Percentiles rank a stretch among this genome's conserved stretches.
These are phyloP conservation scores for Aeminium ludgeri DNA, from an alignment of 495 filamentous ascomycete species.

Conservation along the genomic window DNA sequence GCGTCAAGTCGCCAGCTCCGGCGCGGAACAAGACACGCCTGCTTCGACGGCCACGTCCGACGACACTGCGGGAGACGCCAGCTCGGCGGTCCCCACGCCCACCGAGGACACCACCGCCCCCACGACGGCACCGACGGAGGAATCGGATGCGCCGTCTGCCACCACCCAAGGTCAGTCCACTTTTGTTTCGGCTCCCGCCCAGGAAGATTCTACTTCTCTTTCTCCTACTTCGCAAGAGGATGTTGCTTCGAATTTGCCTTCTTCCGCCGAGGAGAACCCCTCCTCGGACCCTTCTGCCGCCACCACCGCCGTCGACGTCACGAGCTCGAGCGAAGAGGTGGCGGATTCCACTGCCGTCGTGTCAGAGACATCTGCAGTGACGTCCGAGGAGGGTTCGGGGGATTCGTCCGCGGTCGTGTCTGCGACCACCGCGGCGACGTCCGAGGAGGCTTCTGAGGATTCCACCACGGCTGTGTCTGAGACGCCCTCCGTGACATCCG, in stretches of 20 bases:
- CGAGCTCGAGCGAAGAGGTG: no score
- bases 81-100: background rate
- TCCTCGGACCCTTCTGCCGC: no score
- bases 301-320: no score
- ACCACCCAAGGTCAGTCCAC: constrained; percentile 11
- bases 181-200: background rate
- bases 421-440: no score
- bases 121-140: background rate
- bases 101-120: background rate
- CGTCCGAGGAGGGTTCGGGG: no score
- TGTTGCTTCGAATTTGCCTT: no score
- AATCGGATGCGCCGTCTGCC: background rate
- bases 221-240: background rate
- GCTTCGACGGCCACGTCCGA: background rate
- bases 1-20: constrained; percentile 15
- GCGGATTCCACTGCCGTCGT: no score
- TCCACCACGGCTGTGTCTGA: no score
- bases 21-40: constrained; percentile 1
- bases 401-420: no score
- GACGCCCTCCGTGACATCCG: no score
- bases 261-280: background rate
- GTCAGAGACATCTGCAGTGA: no score
- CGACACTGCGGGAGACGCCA: background rate
- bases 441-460: no score
- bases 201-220: background rate